Percentiles rank a stretch among this genome's conserved stretches.
Evolutionary conservation across 1,284 basidiomycete genomes (phyloP).

Genomic region (Rhodofomes roseus): DNA sequence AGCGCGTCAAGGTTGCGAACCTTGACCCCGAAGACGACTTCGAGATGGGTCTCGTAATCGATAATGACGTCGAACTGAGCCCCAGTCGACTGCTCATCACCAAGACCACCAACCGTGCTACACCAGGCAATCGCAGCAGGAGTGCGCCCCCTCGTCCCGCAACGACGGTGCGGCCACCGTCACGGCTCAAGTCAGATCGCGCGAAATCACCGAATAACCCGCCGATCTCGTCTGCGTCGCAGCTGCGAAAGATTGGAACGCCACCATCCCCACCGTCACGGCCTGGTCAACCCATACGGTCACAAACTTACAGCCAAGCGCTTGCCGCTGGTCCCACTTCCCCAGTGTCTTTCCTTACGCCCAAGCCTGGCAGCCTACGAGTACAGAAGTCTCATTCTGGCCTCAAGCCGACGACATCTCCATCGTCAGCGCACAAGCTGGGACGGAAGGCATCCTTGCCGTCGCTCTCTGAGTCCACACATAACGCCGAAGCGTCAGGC

Average conservation of each 20-base stretch:
- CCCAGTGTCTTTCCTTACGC: conserved; percentile 51
- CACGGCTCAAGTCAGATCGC: conserved; percentile 52
- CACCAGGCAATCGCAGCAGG: conserved; percentile 31
- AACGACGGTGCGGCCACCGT: conserved; percentile 51
- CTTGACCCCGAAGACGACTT: conserved; percentile 77
- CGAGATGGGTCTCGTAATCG: conserved; percentile 76
- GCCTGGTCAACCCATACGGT: conserved; percentile 41
- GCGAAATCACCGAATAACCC: conserved; percentile 69
- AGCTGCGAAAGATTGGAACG: conserved; percentile 53
- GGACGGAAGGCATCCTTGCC: conserved; percentile 74
- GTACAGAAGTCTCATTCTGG: conserved; percentile 79
- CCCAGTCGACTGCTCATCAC: conserved; percentile 63
- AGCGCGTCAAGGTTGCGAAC: conserved; percentile 47
- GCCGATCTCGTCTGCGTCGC: conserved; percentile 58
- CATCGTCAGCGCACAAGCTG: conserved; percentile 57
- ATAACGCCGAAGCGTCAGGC: conserved; percentile 50
- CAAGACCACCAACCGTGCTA: conserved; percentile 42
- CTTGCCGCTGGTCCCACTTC: conserved; percentile 47
- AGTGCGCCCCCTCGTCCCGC: conserved; percentile 50
- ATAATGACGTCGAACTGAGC: conserved; percentile 76
- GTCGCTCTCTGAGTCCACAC: conserved; percentile 58
- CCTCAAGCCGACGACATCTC: conserved; percentile 67
- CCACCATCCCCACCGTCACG: conserved; percentile 62
- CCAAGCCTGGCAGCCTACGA: conserved; percentile 68
- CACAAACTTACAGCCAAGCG: conserved; percentile 54